Evolutionary conservation across 306 rosid genomes (phyloP).

Genomic region (Fragaria vesca): DNA sequence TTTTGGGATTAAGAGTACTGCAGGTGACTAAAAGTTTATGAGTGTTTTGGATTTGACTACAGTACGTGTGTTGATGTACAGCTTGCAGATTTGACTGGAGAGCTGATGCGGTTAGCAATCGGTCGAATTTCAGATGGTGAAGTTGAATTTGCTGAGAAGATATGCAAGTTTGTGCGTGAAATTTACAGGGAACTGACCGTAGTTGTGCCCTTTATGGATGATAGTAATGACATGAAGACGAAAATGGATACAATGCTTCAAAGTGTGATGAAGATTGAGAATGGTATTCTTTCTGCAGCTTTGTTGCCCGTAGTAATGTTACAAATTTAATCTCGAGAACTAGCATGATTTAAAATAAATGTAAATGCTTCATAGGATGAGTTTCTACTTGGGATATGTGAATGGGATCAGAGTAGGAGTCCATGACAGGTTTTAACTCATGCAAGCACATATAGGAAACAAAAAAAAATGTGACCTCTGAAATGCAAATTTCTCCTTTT

Average conservation of each 20-base stretch:
- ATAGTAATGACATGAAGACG: constrained; percentile 66
- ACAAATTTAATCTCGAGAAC: background rate
- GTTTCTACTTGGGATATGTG: background rate
- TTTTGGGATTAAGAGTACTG: background rate
- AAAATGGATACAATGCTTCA: constrained; percentile 96
- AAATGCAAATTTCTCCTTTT: background rate
- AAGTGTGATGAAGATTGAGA: constrained; percentile 92
- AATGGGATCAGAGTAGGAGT: background rate
- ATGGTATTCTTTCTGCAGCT: constrained; percentile 45
- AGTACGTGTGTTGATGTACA: constrained; percentile 41
- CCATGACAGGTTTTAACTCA: background rate
- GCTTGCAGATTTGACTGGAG: constrained; percentile 98
- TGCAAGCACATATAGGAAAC: background rate
- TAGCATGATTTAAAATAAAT: background rate
- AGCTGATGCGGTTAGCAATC: constrained; percentile 95
- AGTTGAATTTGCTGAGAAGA: constrained; percentile 72
- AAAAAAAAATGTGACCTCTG: background rate
- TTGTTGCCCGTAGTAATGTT: background rate
- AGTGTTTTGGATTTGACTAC: background rate
- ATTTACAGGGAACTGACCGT: constrained; percentile 87
- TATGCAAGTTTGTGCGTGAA: constrained; percentile 85
- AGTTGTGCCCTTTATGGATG: constrained; percentile 84
- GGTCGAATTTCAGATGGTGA: constrained; percentile 94
- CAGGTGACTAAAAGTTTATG: background rate
- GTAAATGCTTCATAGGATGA: background rate